A percentile compares a stretch with the other conserved stretches of the same genome.
Conservation (phyloP, 202 grass and related monocot species). For the Carex arenaria region DNA sequence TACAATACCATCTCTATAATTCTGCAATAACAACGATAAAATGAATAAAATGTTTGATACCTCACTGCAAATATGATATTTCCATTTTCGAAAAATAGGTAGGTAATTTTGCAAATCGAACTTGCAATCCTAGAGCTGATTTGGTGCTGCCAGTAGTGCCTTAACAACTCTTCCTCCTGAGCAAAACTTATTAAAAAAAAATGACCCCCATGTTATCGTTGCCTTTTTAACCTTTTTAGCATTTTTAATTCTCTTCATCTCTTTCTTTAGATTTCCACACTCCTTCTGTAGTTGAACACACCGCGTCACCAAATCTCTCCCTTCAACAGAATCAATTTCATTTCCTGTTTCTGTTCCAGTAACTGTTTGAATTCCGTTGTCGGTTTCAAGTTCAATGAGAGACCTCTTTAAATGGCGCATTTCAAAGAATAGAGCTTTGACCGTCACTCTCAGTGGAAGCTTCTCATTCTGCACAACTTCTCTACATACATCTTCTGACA, state of each 20-base stretch:
- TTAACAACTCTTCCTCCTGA: conserved; percentile 1
- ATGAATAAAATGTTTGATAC: background rate
- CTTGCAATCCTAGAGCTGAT: background rate
- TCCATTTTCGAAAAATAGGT: background rate
- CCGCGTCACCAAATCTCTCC: background rate
- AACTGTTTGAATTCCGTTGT: background rate
- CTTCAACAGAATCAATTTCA: background rate
- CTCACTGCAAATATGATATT: background rate
- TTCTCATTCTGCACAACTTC: conserved; percentile 83
- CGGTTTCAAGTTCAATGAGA: background rate
- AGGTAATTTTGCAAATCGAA: background rate
- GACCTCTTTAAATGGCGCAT: conserved; percentile 53
- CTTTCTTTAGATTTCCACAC: background rate
- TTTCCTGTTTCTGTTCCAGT: background rate
- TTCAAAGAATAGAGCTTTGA: conserved; percentile 98
- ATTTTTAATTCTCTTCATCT: background rate
- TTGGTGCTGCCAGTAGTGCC: background rate
- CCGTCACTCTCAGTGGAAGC: conserved; percentile 72
- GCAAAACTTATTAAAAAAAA: conserved; percentile 4
- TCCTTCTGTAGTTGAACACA: conserved; percentile 13
- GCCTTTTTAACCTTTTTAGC: background rate
- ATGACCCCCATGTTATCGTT: background rate
- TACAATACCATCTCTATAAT: background rate
- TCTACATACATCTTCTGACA: conserved; percentile 81
- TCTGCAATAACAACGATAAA: background rate